These are phyloP conservation scores for Yamadazyma kitorensis DNA, from an alignment of 805 yeast species.

Conservation along the genomic window DNA sequence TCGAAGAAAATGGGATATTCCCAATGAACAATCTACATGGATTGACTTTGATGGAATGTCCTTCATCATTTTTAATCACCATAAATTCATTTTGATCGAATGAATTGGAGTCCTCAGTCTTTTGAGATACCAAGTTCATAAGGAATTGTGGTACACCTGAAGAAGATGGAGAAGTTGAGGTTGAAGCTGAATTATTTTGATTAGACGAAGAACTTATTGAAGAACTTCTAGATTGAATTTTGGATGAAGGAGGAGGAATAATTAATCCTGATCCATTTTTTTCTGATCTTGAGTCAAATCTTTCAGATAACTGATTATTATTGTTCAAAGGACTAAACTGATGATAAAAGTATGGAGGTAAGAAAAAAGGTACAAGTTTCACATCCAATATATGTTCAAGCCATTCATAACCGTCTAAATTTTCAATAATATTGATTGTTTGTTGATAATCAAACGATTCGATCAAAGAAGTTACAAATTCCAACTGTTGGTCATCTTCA, in stretches of 20 bases:
- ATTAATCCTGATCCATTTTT: no score
- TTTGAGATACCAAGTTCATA: slow-evolving; percentile 19
- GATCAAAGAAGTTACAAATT: slow-evolving; percentile 1
- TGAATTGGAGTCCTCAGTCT: slow-evolving; percentile 1
- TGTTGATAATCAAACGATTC: slow-evolving; percentile 5
- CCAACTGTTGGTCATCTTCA: slow-evolving; percentile 2
- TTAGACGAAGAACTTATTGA: slow-evolving; percentile 2
- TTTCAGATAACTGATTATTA: no score
- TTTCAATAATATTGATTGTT: slow-evolving; percentile 9
- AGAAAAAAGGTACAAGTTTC: slow-evolving; percentile 7
- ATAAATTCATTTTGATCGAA: slow-evolving; percentile 13
- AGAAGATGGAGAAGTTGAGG: slow-evolving; percentile 1
- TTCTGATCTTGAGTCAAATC: no score
- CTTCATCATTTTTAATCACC: slow-evolving; percentile 21
- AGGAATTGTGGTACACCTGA: slow-evolving; percentile 25
- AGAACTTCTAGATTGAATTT: no score
- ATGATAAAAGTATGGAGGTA: background rate
- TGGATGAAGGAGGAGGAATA: slow-evolving; percentile 3
- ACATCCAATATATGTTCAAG: slow-evolving; percentile 16
- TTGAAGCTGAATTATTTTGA: background rate
- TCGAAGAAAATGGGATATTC: slow-evolving; percentile 50
- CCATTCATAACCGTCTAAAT: slow-evolving; percentile 26
- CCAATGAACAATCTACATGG: slow-evolving; percentile 51
- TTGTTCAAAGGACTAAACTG: no score
- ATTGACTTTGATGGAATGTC: slow-evolving; percentile 33